Conservation (phyloP, 768 basidiomycete genomes). For the Tremella mesenterica region DNA sequence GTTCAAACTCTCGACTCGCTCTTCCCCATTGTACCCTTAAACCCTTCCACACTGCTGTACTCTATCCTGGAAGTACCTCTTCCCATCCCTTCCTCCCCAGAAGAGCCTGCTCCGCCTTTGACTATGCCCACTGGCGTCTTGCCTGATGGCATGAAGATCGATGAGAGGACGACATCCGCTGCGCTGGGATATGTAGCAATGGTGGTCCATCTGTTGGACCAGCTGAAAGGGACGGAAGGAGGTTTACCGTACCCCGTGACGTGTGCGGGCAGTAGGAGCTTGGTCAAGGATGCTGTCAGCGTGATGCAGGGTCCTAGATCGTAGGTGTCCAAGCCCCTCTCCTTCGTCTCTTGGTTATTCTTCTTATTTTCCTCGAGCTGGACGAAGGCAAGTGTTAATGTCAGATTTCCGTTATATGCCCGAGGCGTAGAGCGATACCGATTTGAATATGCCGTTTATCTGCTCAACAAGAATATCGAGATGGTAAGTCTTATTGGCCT, state of each 20-base stretch:
- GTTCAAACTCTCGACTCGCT: constrained; percentile 64
- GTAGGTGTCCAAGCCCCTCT: no score
- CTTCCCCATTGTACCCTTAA: constrained; percentile 81
- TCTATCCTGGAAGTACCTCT: constrained; percentile 80
- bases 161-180: constrained; percentile 77
- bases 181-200: constrained; percentile 86
- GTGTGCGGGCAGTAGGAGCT: constrained; percentile 78
- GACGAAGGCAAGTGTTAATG: constrained; percentile 2
- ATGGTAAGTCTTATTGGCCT: constrained; percentile 53
- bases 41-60: constrained; percentile 77
- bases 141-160: constrained; percentile 42
- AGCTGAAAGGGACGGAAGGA: constrained; percentile 53
- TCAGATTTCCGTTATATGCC: constrained; percentile 88
- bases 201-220: constrained; percentile 69
- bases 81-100: constrained; percentile 66
- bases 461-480: constrained; percentile 96
- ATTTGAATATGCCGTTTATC: constrained; percentile 93
- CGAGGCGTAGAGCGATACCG: constrained; percentile 92
- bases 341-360: no score
- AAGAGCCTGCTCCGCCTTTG: constrained; percentile 77
- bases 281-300: constrained; percentile 85
- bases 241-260: constrained; percentile 79
- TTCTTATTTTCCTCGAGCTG: not conserved
- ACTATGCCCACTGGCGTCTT: constrained; percentile 54
- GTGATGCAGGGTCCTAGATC: constrained; percentile 91